phyloP scores from a whole-genome alignment of 805 yeast genomes.

The Metschnikowia colocasiae region DNA sequence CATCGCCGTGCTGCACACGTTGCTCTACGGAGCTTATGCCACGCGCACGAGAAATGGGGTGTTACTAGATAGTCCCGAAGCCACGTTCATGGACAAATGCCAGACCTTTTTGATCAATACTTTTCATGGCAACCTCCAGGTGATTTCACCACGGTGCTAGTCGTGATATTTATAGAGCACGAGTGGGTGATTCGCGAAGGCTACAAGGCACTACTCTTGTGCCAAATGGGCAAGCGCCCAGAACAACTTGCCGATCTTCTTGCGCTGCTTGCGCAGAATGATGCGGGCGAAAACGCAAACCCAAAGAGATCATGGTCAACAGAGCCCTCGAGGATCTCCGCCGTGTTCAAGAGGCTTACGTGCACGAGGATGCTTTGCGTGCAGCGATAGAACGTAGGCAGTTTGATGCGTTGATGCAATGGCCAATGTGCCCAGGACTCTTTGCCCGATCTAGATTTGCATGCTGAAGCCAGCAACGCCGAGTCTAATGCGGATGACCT shows the following conservation, averaged over 20 bases:
- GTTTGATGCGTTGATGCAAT: slow-evolving; percentile 6
- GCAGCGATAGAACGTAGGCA: slow-evolving; percentile 15
- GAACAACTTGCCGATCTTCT: slow-evolving; percentile 39
- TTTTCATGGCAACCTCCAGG: slow-evolving; percentile 37
- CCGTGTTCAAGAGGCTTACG: slow-evolving; percentile 9
- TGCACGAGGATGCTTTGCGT: slow-evolving; percentile 10
- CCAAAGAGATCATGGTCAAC: slow-evolving; percentile 9
- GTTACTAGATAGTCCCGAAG: slow-evolving; percentile 8
- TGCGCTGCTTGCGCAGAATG: slow-evolving; percentile 13
- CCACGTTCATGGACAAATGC: slow-evolving; percentile 19
- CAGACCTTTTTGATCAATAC: slow-evolving; percentile 28
- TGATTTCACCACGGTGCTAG: slow-evolving; percentile 40
- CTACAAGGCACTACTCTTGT: slow-evolving; percentile 53
- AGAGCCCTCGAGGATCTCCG: slow-evolving; percentile 18
- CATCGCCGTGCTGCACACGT: slow-evolving; percentile 27
- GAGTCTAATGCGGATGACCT: neutral
- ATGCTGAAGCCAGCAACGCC: neutral
- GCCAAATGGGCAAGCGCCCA: slow-evolving; percentile 56
- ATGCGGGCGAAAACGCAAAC: neutral
- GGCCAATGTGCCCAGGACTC: neutral
- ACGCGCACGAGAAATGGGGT: slow-evolving; percentile 10
- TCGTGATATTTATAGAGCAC: slow-evolving; percentile 54
- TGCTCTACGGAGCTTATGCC: slow-evolving; percentile 37
- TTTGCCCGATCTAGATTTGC: neutral
- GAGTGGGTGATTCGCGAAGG: slow-evolving; percentile 75